These are phyloP conservation scores for Nicotiana rustica DNA, from an alignment of 305 asterid species.

Conservation along the genomic window DNA sequence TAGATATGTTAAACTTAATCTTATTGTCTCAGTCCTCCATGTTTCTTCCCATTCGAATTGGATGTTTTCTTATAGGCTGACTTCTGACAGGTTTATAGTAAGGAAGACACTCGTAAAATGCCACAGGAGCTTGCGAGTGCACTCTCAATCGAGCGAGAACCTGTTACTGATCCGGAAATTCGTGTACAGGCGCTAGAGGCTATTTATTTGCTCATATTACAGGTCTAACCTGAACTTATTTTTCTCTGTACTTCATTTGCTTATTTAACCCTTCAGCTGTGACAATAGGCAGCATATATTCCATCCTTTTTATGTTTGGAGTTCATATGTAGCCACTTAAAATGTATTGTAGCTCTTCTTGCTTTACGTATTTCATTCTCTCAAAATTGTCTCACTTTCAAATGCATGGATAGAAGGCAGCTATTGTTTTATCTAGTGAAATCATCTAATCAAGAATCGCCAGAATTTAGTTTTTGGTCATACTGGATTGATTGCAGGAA, in stretches of 20 bases:
- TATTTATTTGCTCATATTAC: conserved; percentile 78
- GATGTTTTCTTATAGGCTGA: background rate
- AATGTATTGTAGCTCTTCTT: background rate
- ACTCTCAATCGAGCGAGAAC: conserved; percentile 92
- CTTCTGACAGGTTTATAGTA: conserved; percentile 60
- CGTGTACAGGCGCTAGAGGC: conserved; percentile 84
- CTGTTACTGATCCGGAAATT: conserved; percentile 76
- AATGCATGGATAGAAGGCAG: background rate
- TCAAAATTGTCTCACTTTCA: background rate
- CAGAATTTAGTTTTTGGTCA: background rate
- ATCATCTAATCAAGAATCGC: background rate
- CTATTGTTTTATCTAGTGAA: background rate
- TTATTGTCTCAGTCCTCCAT: background rate
- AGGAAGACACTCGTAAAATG: conserved; percentile 87
- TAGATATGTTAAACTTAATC: background rate
- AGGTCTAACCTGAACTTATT: conserved; percentile 51
- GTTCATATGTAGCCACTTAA: background rate
- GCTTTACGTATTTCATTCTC: background rate
- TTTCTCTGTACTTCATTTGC: background rate
- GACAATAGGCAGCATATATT: background rate
- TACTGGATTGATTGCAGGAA: conserved; percentile 55
- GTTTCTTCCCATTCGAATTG: background rate
- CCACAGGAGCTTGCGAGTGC: conserved; percentile 94
- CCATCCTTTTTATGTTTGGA: background rate
- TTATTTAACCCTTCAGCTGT: background rate